These are phyloP conservation scores for Coniochaeta prunicola DNA, from an alignment of 2,329 filamentous ascomycete genomes.

Conservation along the genomic window DNA sequence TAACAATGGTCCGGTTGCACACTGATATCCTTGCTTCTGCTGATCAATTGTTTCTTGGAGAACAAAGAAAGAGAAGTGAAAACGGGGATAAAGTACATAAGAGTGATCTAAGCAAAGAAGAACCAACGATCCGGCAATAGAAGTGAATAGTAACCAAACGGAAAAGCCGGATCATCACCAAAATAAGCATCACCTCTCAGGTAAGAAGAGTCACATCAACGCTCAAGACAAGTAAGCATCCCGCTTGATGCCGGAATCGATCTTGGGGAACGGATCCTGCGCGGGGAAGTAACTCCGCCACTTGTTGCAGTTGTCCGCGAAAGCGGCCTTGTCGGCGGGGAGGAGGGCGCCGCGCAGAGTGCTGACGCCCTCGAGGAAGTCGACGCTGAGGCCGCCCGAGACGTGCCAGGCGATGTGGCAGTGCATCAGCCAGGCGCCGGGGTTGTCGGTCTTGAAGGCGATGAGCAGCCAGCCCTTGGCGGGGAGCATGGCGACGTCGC, in stretches of 20 bases:
- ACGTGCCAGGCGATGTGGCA: slow-evolving; percentile 46
- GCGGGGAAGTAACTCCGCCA: slow-evolving; percentile 14
- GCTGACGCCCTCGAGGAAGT: slow-evolving; percentile 35
- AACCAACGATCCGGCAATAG: not conserved
- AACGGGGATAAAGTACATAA: not conserved
- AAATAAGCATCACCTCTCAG: not conserved
- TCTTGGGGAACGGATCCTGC: slow-evolving; percentile 12
- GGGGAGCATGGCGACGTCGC: slow-evolving; percentile 40
- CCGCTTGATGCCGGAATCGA: slow-evolving; percentile 11
- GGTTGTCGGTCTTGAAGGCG: slow-evolving; percentile 42
- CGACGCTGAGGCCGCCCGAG: slow-evolving; percentile 38
- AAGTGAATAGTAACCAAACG: not conserved
- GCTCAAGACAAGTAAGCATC: not conserved
- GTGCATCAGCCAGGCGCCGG: slow-evolving; percentile 41
- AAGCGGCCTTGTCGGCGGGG: slow-evolving; percentile 9
- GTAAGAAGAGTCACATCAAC: not conserved
- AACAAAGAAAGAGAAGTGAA: not conserved
- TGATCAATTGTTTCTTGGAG: not conserved
- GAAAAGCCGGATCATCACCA: not conserved
- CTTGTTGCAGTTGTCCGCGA: slow-evolving; percentile 17
- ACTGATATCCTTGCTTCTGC: not conserved
- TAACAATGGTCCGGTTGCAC: not conserved
- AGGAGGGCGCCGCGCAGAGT: slow-evolving; percentile 10
- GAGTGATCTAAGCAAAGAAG: not conserved
- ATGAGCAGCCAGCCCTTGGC: slow-evolving; percentile 37